Evolutionary conservation across 768 basidiomycete genomes (phyloP).

Genomic region (Lactifluus hygrophoroides): DNA sequence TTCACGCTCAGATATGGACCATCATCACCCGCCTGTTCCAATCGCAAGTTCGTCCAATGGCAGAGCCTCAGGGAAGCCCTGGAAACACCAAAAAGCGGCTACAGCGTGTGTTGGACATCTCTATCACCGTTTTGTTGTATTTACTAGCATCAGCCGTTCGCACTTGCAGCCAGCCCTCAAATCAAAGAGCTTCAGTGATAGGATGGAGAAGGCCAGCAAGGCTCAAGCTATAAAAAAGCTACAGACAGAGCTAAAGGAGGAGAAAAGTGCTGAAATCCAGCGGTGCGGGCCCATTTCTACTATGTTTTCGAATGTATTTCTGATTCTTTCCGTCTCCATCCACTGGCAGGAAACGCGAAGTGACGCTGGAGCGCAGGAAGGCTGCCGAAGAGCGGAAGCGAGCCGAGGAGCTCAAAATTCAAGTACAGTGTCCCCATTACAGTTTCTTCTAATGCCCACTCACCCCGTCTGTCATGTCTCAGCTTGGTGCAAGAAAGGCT

Average conservation of each 20-base stretch:
- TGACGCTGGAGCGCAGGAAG: slow-evolving; percentile 62
- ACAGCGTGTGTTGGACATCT: slow-evolving; percentile 35
- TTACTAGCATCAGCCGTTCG: slow-evolving; percentile 43
- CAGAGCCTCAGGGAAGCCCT: slow-evolving; percentile 60
- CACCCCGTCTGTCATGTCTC: slow-evolving; percentile 4
- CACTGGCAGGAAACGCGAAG: slow-evolving; percentile 47
- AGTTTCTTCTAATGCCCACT: background rate
- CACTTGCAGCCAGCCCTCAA: slow-evolving; percentile 58
- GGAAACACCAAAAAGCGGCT: slow-evolving; percentile 47
- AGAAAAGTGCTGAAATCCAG: slow-evolving; percentile 59
- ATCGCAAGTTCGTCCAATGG: slow-evolving; percentile 56
- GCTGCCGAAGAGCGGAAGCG: slow-evolving; percentile 65
- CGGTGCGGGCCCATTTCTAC: slow-evolving; percentile 35
- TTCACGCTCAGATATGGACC: slow-evolving; percentile 3
- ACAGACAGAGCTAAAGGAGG: slow-evolving; percentile 63
- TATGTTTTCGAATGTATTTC: background rate
- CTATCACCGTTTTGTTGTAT: background rate
- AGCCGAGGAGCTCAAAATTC: slow-evolving; percentile 53
- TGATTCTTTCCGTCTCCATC: background rate
- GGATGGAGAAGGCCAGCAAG: slow-evolving; percentile 61
- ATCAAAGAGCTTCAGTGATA: slow-evolving; percentile 55
- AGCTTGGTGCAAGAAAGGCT: slow-evolving; percentile 80
- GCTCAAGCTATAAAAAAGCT: slow-evolving; percentile 66
- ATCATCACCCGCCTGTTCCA: slow-evolving; percentile 22
- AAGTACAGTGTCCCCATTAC: slow-evolving; percentile 32